Evolutionary conservation across 176 grass and related monocot species (phyloP), one percentile per base, ranked within the genome.

Genomic region (Musa beccarii): DNA sequence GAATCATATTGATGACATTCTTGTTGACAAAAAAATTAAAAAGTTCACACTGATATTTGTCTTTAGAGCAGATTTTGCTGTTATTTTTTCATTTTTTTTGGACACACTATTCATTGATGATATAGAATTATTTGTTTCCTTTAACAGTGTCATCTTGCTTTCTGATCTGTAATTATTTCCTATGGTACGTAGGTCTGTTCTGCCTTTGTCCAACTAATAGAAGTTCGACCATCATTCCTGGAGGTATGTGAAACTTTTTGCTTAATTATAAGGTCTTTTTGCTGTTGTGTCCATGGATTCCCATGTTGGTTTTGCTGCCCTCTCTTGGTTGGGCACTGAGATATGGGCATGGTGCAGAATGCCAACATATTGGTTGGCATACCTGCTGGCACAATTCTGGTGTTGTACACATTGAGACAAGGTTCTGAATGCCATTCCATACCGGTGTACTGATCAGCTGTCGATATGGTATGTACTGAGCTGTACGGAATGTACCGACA

Each of bases 201-300:
- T 15, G 94, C 94, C 28, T 98, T 91, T 91, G 94, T 98, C 78
- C 94, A 98, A 83, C 86, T 98, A 13, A 79, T 89, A 85, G 94
- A 98, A 93, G 90, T 98, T 7, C 85, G 90, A 5, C 88, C 94
- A 71, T 87, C 90, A 56, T 85, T 98, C 78, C 82, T 98, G 78
- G 90, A 98, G 94, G 94, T 98, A 87, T 63, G 49, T 70, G 15
- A 77, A 77, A 22, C 7, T 53, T 51, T 21, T 0, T 11, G 5
- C 12, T n/a, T 69, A 8, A 4, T 17, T n/a, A 20, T 14, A 6
- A 81, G 49, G 56, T 51, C 56, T 21, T 74, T 77, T 80, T 79
- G 11, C 22, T 83, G 24, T n/a, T 64, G 49, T 72, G 49, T 53
- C 59, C 12, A 21, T 49, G 21, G 59, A 54, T 52, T 49, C 2